Conservation (phyloP, 352 stramenopile species). For the Lagenidium giganteum region DNA sequence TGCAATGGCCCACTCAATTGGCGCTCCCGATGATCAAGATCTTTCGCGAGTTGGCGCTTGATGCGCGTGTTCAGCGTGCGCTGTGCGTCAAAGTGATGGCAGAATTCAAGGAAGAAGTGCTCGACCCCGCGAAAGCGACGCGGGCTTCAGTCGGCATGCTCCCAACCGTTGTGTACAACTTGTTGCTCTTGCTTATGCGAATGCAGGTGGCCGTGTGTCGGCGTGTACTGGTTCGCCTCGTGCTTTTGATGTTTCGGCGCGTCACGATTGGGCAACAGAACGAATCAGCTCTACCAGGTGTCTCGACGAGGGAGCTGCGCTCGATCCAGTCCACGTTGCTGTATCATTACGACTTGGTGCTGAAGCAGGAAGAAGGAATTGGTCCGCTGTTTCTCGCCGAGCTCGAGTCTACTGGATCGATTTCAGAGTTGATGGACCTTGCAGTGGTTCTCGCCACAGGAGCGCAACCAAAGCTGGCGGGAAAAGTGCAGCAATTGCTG, state of each 20-base stretch:
- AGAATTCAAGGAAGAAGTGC: conserved; percentile 25
- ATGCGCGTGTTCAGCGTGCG: conserved; percentile 27
- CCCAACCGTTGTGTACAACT: conserved; percentile 33
- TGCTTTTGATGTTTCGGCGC: conserved; percentile 18
- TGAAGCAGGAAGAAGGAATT: conserved; percentile 37
- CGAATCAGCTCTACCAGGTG: background rate
- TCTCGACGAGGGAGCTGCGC: conserved; percentile 13
- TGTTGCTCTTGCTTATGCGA: conserved; percentile 29
- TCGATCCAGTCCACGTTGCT: conserved; percentile 43
- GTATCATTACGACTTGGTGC: conserved; percentile 44
- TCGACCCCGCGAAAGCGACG: no score
- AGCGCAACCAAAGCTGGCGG: conserved; percentile 25
- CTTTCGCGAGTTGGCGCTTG: conserved; percentile 32
- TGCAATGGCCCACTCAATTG: no score
- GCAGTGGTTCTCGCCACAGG: conserved; percentile 36
- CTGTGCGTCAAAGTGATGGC: conserved; percentile 40
- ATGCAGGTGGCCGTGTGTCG: conserved; percentile 25
- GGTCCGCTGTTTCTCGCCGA: conserved; percentile 29
- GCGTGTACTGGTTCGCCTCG: conserved; percentile 26
- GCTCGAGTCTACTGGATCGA: no score
- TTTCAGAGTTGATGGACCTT: conserved; percentile 37
- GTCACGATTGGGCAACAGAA: background rate
- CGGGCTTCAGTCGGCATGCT: no score
- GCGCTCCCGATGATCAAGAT: no score
- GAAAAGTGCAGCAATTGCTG: conserved; percentile 20